Evolutionary conservation across 2,329 filamentous ascomycete species (phyloP).

Genomic region (Neofusicoccum sp.): DNA sequence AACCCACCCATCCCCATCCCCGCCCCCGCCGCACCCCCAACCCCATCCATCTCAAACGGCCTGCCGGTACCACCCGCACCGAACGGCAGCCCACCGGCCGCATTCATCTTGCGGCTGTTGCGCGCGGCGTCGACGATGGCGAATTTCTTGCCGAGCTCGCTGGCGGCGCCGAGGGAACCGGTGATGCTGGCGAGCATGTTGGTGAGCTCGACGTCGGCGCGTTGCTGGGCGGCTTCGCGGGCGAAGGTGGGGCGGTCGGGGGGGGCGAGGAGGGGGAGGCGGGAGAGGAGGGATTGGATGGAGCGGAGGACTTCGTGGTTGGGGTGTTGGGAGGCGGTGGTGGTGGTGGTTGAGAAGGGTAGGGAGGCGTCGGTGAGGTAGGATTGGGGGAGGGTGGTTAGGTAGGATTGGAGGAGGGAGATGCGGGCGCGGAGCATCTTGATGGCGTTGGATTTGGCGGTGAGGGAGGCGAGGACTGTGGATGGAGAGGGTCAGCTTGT

Average conservation of each 20-base stretch:
- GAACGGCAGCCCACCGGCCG: background rate
- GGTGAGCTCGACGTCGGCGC: slow-evolving; percentile 82
- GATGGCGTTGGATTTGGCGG: slow-evolving; percentile 87
- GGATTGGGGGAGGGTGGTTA: slow-evolving; percentile 70
- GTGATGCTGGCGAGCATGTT: slow-evolving; percentile 75
- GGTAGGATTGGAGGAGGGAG: slow-evolving; percentile 65
- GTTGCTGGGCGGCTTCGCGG: slow-evolving; percentile 72
- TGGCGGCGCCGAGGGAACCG: slow-evolving; percentile 69
- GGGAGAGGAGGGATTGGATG: slow-evolving; percentile 81
- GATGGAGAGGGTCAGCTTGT: background rate
- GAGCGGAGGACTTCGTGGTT: slow-evolving; percentile 79
- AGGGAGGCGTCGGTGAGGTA: slow-evolving; percentile 57
- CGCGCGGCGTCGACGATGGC: slow-evolving; percentile 45
- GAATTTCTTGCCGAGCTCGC: slow-evolving; percentile 77
- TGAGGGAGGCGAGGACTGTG: slow-evolving; percentile 67
- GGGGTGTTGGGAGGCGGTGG: slow-evolving; percentile 33
- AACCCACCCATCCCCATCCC: background rate
- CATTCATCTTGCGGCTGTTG: slow-evolving; percentile 4
- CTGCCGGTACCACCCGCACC: background rate
- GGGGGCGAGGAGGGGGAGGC: slow-evolving; percentile 80
- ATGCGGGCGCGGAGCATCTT: slow-evolving; percentile 78
- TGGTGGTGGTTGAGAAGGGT: slow-evolving; percentile 24
- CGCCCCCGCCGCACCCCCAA: background rate
- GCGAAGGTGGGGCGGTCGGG: slow-evolving; percentile 66
- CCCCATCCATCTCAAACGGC: slow-evolving; percentile 2